A percentile compares a stretch with the other conserved stretches of the same genome.
These are phyloP conservation scores for Hypoxylon lenormandii DNA, from an alignment of 495 filamentous ascomycete genomes.

Conservation along the genomic window DNA sequence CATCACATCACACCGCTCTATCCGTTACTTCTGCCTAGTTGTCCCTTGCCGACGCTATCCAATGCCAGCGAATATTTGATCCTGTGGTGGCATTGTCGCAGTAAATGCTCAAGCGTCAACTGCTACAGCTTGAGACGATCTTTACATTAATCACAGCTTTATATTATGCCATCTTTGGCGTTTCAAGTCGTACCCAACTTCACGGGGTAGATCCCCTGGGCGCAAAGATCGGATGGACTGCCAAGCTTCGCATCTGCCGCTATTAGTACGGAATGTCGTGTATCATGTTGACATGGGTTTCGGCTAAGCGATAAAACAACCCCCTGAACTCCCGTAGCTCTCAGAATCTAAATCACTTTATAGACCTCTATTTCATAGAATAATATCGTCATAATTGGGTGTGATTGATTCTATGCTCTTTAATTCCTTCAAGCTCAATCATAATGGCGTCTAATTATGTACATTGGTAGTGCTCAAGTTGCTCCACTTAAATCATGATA, in stretches of 20 bases:
- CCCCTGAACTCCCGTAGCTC: neutral
- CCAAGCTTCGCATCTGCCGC: constrained; percentile 26
- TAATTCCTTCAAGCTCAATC: no score
- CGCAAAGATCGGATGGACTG: constrained; percentile 11
- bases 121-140: constrained; percentile 33
- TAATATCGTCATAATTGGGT: no score
- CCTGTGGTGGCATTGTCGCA: neutral
- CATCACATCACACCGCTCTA: constrained; percentile 10
- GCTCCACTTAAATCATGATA: neutral
- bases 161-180: constrained; percentile 24
- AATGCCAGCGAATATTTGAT: neutral
- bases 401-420: no score
- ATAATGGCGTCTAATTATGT: no score
- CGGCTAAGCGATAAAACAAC: neutral
- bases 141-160: constrained; percentile 40
- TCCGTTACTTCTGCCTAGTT: constrained; percentile 8
- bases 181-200: constrained; percentile 38
- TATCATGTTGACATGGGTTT: constrained; percentile 24
- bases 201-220: constrained; percentile 27
- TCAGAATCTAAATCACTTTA: no score
- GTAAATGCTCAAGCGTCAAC: constrained; percentile 7
- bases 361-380: no score
- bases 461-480: no score
- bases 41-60: neutral
- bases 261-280: no score